Evolutionary conservation across 1,284 basidiomycete genomes (phyloP).

Genomic region (Afroboletus lepidellus): DNA sequence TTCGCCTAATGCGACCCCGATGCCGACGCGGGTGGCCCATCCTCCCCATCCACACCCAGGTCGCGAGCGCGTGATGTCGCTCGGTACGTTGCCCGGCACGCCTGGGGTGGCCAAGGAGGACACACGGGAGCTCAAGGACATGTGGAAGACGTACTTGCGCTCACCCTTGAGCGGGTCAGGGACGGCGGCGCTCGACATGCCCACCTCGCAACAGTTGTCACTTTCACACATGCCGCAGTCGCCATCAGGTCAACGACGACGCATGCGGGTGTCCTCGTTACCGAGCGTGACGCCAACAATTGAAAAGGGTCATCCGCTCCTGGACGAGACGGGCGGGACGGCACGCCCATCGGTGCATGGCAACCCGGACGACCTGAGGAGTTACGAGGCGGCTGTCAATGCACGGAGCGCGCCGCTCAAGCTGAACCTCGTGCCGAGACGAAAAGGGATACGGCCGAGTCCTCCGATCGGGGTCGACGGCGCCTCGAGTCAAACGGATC

Average conservation of each 20-base stretch:
- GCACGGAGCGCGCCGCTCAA: constrained; percentile 60
- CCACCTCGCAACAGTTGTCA: constrained; percentile 3
- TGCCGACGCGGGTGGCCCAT: constrained; percentile 37
- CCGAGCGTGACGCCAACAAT: constrained; percentile 64
- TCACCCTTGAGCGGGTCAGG: constrained; percentile 54
- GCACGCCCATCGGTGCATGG: constrained; percentile 42
- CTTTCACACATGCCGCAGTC: constrained; percentile 27
- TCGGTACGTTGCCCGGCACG: constrained; percentile 23
- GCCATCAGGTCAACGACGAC: constrained; percentile 34
- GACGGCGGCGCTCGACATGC: constrained; percentile 13
- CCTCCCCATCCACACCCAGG: constrained; percentile 13
- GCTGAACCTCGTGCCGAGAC: constrained; percentile 35
- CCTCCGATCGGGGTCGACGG: constrained; percentile 1
- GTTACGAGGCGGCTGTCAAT: constrained; percentile 73
- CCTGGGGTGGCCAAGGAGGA: constrained; percentile 40
- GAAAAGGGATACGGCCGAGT: constrained; percentile 19
- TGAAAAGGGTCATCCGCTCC: constrained; percentile 23
- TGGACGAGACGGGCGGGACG: constrained; percentile 6
- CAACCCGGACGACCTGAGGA: constrained; percentile 58
- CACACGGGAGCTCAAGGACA: constrained; percentile 59
- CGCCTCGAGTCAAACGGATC: constrained; percentile 2
- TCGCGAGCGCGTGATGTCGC: constrained; percentile 29
- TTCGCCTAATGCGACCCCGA: constrained; percentile 48
- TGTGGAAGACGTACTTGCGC: constrained; percentile 74
- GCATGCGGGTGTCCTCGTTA: constrained; percentile 59